Percentiles rank a stretch among this genome's conserved stretches.
Evolutionary conservation across 176 grass and related monocot species (phyloP).

Genomic region (Oropetium thomaeum): DNA sequence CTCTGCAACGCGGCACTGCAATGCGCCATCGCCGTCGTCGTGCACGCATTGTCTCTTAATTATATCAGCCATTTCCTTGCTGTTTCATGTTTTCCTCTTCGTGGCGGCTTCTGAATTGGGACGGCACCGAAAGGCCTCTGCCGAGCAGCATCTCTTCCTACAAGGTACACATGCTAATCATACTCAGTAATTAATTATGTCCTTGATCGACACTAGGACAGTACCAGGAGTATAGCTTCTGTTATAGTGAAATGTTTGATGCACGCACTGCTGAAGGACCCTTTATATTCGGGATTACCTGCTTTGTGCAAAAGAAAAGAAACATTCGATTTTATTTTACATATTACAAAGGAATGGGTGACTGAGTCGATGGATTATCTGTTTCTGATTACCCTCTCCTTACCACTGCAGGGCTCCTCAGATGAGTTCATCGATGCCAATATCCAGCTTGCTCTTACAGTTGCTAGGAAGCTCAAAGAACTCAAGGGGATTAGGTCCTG

Average conservation of each 20-base stretch:
- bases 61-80: neutral
- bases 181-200: too few species aligned
- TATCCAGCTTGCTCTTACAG: conserved; percentile 82
- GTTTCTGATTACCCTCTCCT: conserved; percentile 12
- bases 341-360: too few species aligned
- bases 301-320: too few species aligned
- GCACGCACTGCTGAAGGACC: too few species aligned
- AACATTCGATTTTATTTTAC: too few species aligned
- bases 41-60: neutral
- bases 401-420: conserved; percentile 68
- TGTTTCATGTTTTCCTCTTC: conserved; percentile 6
- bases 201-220: too few species aligned
- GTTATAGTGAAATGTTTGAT: too few species aligned
- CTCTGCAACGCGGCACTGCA: too few species aligned
- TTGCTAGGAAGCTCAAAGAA: conserved; percentile 75
- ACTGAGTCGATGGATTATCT: too few species aligned
- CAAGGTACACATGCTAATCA: conserved; percentile 45
- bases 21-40: too few species aligned
- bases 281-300: too few species aligned
- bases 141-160: conserved; percentile 89
- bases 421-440: conserved; percentile 99
- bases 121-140: conserved; percentile 48
- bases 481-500: conserved; percentile 59
- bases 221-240: too few species aligned
- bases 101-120: conserved; percentile 19